Evolutionary conservation across 2,329 filamentous ascomycete species (phyloP), one percentile per base, ranked within the genome.

Genomic region (Aspergillus fumigatus): DNA sequence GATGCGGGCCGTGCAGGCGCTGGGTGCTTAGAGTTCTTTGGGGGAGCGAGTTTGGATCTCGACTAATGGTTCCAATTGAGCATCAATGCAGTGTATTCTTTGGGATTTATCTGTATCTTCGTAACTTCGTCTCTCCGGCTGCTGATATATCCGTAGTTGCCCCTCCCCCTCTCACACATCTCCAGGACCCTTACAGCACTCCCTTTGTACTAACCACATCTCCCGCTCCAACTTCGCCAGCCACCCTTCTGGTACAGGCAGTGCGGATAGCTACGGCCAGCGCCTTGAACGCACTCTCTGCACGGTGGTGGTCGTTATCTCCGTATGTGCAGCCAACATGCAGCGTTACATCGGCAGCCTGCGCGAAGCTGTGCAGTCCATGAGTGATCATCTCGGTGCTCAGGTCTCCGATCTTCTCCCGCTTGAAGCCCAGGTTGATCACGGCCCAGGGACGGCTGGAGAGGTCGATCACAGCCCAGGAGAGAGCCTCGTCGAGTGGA

Each of bases 351-450:
- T 91, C 88, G 3, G 92, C 91, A 9, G 86, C 90, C 79, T 95
- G 89, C 45, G 93, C 92, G 76, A 97, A 99, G 78, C 89, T 94
- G 80, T 96, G 86, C 71, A 99, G 75, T 65, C 92, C 96, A 80
- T 99, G 94, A 48, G 93, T 92, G 45, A 99, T 86, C 94, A 99
- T 99, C 82, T 99, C 93, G 67, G 86, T 89, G 79, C 88, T 93
- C 65, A 99, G 79, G 71, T 94, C 90, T 56, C 94, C 94, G 68
- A 99, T 90, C 82, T 90, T 95, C 80, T 97, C 94, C 60, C 94
- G 85, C 80, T 84, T 87, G 59, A 97, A 84, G 10, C 90, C 92
- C 11, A 97, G 80, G 55, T 96, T 86, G 54, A 94, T 83, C 19
- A 97, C 90, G 62, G 83, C 83, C 78, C 86, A 97, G 1, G 94